A percentile compares a stretch with the other conserved stretches of the same genome.
These are phyloP conservation scores for Keithomyces neogunnii DNA, from an alignment of 2,329 filamentous ascomycete species.

Conservation along the genomic window DNA sequence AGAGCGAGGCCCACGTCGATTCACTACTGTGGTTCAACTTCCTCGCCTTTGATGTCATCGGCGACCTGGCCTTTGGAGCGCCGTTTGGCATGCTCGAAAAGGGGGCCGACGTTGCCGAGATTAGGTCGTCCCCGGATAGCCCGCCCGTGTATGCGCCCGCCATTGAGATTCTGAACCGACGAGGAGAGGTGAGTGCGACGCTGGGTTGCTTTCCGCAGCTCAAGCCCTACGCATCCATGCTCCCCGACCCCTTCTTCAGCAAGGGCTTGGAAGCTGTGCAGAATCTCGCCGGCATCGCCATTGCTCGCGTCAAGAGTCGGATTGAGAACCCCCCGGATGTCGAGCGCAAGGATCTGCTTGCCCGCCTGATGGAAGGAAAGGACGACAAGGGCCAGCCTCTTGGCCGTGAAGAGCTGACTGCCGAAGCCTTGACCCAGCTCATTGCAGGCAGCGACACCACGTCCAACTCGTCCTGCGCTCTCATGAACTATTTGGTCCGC, in stretches of 20 bases:
- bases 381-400: slow-evolving; percentile 72
- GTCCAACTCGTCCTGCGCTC: slow-evolving; percentile 71
- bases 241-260: slow-evolving; percentile 76
- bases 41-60: slow-evolving; percentile 45
- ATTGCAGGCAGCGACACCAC: slow-evolving; percentile 75
- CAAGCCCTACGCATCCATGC: slow-evolving; percentile 70
- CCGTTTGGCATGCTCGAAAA: slow-evolving; percentile 62
- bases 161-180: slow-evolving; percentile 79
- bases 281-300: slow-evolving; percentile 78
- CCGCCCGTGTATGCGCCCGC: slow-evolving; percentile 64
- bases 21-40: slow-evolving; percentile 65
- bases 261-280: slow-evolving; percentile 67
- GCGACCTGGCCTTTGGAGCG: slow-evolving; percentile 41
- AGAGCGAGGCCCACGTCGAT: slow-evolving; percentile 58
- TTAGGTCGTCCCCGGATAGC: slow-evolving; percentile 51
- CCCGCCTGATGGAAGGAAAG: slow-evolving; percentile 75
- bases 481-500: slow-evolving; percentile 66
- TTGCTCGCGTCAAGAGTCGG: slow-evolving; percentile 68
- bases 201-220: slow-evolving; percentile 66
- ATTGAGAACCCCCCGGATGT: slow-evolving; percentile 59
- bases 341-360: slow-evolving; percentile 70
- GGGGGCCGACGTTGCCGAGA: slow-evolving; percentile 69
- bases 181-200: slow-evolving; percentile 77
- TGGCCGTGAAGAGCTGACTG: slow-evolving; percentile 71
- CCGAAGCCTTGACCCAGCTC: slow-evolving; percentile 81